Conservation (phyloP, 1,284 basidiomycete species). For the Flammula alnicola region DNA sequence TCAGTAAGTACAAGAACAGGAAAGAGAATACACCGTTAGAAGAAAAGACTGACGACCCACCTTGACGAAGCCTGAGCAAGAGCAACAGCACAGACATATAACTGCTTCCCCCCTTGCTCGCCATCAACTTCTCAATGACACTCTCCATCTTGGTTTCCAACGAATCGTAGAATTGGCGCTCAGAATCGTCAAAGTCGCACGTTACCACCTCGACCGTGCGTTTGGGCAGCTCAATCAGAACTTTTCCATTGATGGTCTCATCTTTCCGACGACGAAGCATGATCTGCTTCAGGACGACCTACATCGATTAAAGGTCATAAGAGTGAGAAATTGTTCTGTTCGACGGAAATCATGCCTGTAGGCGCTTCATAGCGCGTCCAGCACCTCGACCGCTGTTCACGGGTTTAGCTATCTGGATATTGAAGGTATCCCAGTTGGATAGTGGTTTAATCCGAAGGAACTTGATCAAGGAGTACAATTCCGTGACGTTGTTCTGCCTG, state of each 20-base stretch:
- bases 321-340: no score
- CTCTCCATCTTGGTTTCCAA: slow-evolving; percentile 78
- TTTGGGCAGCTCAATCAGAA: slow-evolving; percentile 83
- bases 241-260: slow-evolving; percentile 82
- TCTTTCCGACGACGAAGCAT: slow-evolving; percentile 94
- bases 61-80: slow-evolving; percentile 86
- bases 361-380: slow-evolving; percentile 77
- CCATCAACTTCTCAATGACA: slow-evolving; percentile 74
- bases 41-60: no score
- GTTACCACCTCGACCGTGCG: slow-evolving; percentile 76
- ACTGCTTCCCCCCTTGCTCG: slow-evolving; percentile 56
- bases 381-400: slow-evolving; percentile 74
- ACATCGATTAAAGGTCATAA: slow-evolving; percentile 11
- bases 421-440: slow-evolving; percentile 82
- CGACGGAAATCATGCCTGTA: slow-evolving; percentile 61
- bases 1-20: slow-evolving; percentile 39
- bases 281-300: slow-evolving; percentile 84
- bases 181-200: slow-evolving; percentile 74
- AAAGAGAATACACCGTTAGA: neutral
- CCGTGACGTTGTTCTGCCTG: slow-evolving; percentile 87
- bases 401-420: slow-evolving; percentile 78
- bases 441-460: slow-evolving; percentile 89
- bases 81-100: slow-evolving; percentile 89
- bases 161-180: slow-evolving; percentile 82
- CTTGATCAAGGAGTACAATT: slow-evolving; percentile 88